Evolutionary conservation across 345 rosid genomes (phyloP), one percentile per base, ranked within the genome.

Genomic region (Punica granatum): DNA sequence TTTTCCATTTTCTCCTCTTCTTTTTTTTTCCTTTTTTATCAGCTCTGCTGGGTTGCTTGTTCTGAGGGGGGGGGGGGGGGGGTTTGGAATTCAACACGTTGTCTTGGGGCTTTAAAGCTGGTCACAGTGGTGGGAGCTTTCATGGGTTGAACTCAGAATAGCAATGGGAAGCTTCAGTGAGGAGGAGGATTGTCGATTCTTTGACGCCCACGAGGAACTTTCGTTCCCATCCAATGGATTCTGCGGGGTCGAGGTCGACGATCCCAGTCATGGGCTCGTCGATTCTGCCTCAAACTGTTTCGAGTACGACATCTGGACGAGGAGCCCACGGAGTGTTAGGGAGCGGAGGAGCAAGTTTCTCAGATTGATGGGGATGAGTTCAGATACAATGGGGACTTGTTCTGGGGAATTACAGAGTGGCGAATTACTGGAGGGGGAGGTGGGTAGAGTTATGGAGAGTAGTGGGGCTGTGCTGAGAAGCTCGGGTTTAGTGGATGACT

Each of bases 151-250:
- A 71, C 78, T 78, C 74, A 56, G 51, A 69, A 64, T 65, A 74
- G 71, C 59, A 72, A 92, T 86, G 98, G 89, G 81, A 66, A 79
- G 90, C 37, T 72, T 76, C 71, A 70, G 77, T 13, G 92, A 82
- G 69, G 97, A 79, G 0, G 89, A 85, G 71, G 90, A 80, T 64
- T 71, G 66, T 43, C 84, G 73, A 23, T 92, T 88, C 73, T 92
- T 86, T 69, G 97, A 92, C 75, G 96, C 97, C 10, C 68, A 35
- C 34, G 92, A 85, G 66, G 96, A 88, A 51, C 75, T 84, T 67
- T 71, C 83, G 19, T 69, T 79, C 67, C 60, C 71, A 21, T 69
- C 88, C 66, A 64, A 39, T 41, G 48, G 54, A 19, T 72, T 60
- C 30, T 60, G 74, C 37, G 64, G 36, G 4, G 23, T 14, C 12